Base-by-base conservation (phyloP, 2,329 filamentous ascomycete genomes). In the Fusarium begoniae region DNA sequence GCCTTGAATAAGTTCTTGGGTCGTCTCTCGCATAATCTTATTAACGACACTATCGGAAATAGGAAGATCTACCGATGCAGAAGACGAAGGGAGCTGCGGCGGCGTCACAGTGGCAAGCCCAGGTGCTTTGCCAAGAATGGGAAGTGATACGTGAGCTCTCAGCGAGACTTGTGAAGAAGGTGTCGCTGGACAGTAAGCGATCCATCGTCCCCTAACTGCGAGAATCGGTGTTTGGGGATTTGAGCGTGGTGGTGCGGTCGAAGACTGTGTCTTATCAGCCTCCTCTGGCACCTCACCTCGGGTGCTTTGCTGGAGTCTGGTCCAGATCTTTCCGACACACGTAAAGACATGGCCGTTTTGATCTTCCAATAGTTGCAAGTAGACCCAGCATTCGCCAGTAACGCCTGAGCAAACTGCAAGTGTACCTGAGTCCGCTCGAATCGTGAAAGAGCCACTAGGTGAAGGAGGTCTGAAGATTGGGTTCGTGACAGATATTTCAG, bases 271-370 rank as follows among this genome's bases (percentile, higher is more conserved):
- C 65, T 83, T 82, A 68, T 87, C 86, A 22, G 80, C 75, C 69
- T 90, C 88, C 66, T 87, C 84, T 2, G 83, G 75, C 32, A 84
- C 80, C 37, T 89, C 86, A 30, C 84, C 84, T 66, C 86, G 86
- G 24, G 85, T 82, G 37, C 85, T 84, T 73, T 90, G 88, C 79
- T 96, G 94, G 35, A 98, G 85, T 50, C 91, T 92, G 2, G 96
- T 98, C 96, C 96, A 99, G 24, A 97, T 85, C 83, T 99, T 99
- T 26, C 92, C 95, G 63, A 96, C 86, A 77, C 95, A 98, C 43
- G 83, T 85, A 80, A 88, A 92, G 50, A 84, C 74, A 28, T 83
- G 83, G 3, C 81, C 79, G 28, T 88, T 87, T 53, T 83, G 82
- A 3, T 82, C 78, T 62, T 83, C 79, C 15, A 83, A 75, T 14